These are phyloP conservation scores for Platanthera zijinensis DNA, from an alignment of 106 monocot genomes.

Conservation along the genomic window DNA sequence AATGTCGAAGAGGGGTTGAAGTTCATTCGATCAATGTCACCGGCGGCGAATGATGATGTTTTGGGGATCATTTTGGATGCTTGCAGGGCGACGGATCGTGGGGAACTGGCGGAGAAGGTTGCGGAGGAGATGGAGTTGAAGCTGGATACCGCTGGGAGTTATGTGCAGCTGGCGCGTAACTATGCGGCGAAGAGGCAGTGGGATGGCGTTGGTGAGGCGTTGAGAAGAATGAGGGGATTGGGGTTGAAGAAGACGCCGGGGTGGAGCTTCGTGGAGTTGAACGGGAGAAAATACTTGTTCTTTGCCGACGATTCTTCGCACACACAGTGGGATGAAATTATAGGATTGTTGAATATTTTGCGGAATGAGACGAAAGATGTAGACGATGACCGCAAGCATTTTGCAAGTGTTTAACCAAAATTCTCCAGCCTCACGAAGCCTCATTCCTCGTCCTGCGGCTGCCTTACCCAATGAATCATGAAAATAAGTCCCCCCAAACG, in stretches of 20 bases:
- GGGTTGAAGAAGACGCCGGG: slow-evolving; percentile 69
- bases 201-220: slow-evolving; percentile 43
- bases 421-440: too few relatives aligned
- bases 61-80: slow-evolving; percentile 69
- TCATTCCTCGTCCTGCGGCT: too few relatives aligned
- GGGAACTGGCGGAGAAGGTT: slow-evolving; percentile 28
- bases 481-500: too few relatives aligned
- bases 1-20: slow-evolving; percentile 18
- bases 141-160: slow-evolving; percentile 45
- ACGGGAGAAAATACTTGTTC: slow-evolving; percentile 35
- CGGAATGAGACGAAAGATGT: slow-evolving; percentile 36
- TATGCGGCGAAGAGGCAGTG: slow-evolving; percentile 46
- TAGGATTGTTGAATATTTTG: slow-evolving; percentile 26
- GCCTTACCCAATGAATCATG: too few relatives aligned
- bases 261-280: slow-evolving; percentile 65
- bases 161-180: slow-evolving; percentile 52
- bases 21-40: slow-evolving; percentile 22
- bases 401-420: background rate
- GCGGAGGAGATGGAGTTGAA: slow-evolving; percentile 33
- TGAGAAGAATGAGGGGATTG: slow-evolving; percentile 39
- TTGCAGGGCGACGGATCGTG: slow-evolving; percentile 25
- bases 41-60: slow-evolving; percentile 36
- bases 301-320: slow-evolving; percentile 43
- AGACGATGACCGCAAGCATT: background rate
- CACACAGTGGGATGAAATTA: slow-evolving; percentile 24